Base-by-base conservation (phyloP, 2,329 filamentous ascomycete species). In the Colletotrichum sp. region DNA sequence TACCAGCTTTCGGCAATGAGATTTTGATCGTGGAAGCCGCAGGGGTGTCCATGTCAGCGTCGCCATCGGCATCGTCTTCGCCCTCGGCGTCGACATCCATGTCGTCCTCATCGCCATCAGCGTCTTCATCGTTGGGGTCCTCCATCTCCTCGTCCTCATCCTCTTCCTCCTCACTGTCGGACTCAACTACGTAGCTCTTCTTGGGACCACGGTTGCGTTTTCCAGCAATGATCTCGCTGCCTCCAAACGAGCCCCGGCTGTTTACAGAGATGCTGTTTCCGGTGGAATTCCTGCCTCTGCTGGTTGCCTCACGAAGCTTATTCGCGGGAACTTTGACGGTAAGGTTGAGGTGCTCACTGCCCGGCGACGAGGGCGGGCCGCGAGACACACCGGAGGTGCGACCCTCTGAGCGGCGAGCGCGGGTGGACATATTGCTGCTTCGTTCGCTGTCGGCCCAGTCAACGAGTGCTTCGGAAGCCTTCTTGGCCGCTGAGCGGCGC, bases 171-270 rank as follows among this genome's bases (percentile, higher is more conserved):
- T 87, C 86, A 48, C 85, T 86, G 69, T 87, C 88, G 48, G 88
- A 90, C 76, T 91, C 90, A 28, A 92, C 88, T 43, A 91, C 89
- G 70, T 92, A 92, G 78, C 87, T 91, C 83, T 91, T 92, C 83
- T 90, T 90, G 21, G 86, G 86, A 7, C 88, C 89, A 10, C 90
- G 87, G 73, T 89, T 90, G 64, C 90, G 86, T 78, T 89, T 90
- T 48, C 88, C 87, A 30, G 86, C 83, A 21, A 89, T 81, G 64
- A 90, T 88, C 78, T 89, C 86, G 34, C 86, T 86, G 28, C 85
- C 86, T 28, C 83, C 83, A 68, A 88, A 88, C 59, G 81, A 80
- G 26, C 86, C 84, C 48, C 83, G 81, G 64, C 81, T 80, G 73
- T 76, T 79, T 12, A 78, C 76, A 16, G 79, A 77, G 24, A 76